phyloP scores from a whole-genome alignment of 495 filamentous ascomycete species.

The Podospora sp. region DNA sequence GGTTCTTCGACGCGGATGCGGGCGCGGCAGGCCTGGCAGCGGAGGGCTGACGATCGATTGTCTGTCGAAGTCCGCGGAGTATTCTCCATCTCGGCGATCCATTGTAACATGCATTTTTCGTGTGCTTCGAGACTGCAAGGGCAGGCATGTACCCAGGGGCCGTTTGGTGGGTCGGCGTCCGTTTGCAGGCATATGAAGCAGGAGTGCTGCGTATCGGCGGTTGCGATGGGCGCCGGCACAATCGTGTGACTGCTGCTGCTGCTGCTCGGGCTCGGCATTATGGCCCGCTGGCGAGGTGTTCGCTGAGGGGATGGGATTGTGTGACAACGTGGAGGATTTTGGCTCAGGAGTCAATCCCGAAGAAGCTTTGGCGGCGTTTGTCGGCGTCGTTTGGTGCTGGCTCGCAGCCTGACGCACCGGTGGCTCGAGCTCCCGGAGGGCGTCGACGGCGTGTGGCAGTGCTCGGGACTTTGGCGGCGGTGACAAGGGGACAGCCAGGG shows the following conservation, averaged over 20 bases:
- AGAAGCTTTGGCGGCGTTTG: no score
- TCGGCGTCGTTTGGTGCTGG: no score
- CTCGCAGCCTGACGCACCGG: neutral
- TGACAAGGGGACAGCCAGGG: neutral
- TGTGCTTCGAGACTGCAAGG: slow-evolving; percentile 88
- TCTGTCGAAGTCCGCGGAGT: slow-evolving; percentile 49
- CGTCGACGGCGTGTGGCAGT: neutral
- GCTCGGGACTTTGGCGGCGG: neutral
- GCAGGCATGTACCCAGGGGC: slow-evolving; percentile 84
- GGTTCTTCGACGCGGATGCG: slow-evolving; percentile 75
- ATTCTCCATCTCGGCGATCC: slow-evolving; percentile 80
- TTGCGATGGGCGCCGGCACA: slow-evolving; percentile 20
- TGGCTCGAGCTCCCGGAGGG: neutral
- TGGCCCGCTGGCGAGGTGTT: neutral
- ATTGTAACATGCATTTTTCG: slow-evolving; percentile 85
- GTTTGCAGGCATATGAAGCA: slow-evolving; percentile 96
- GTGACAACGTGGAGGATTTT: neutral
- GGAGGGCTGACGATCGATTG: slow-evolving; percentile 54
- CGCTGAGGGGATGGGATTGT: neutral
- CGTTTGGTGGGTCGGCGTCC: slow-evolving; percentile 62
- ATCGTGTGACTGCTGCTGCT: slow-evolving; percentile 4
- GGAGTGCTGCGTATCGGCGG: slow-evolving; percentile 54
- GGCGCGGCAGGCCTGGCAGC: slow-evolving; percentile 86
- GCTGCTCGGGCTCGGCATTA: neutral
- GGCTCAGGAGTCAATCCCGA: neutral